Conservation (phyloP, 2,329 filamentous ascomycete species). For the Trichoderma sp. region DNA sequence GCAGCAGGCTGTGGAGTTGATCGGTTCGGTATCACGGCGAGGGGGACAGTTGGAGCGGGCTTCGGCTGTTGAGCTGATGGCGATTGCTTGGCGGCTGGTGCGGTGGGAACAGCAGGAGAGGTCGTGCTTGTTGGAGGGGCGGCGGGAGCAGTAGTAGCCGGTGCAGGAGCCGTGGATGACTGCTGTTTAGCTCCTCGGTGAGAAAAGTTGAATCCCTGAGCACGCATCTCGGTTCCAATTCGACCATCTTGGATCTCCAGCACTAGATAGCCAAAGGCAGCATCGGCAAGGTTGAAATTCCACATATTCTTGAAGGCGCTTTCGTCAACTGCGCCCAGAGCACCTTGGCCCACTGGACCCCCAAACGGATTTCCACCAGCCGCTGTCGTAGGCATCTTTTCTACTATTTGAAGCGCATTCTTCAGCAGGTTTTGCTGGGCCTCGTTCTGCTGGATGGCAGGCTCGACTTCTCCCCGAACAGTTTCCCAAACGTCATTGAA, state of each 20-base stretch:
- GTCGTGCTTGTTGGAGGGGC: neutral
- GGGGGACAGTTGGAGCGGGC: constrained; percentile 38
- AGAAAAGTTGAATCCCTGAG: constrained; percentile 98
- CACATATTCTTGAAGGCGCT: constrained; percentile 99
- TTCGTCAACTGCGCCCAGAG: constrained; percentile 89
- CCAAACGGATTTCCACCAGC: constrained; percentile 97
- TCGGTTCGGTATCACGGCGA: constrained; percentile 38
- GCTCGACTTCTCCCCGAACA: constrained; percentile 91
- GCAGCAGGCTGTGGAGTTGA: constrained; percentile 50
- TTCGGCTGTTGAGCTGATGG: constrained; percentile 42
- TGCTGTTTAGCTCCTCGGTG: constrained; percentile 84
- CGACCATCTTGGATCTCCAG: constrained; percentile 92
- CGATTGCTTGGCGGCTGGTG: constrained; percentile 36
- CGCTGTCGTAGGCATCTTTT: constrained; percentile 94
- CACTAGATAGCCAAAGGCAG: constrained; percentile 93
- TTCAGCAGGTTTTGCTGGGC: constrained; percentile 89
- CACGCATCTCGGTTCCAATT: constrained; percentile 97
- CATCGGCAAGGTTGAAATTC: constrained; percentile 98
- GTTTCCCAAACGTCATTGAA: constrained; percentile 99
- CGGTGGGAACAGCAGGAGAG: constrained; percentile 32
- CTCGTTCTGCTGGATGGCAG: constrained; percentile 89
- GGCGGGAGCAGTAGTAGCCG: neutral
- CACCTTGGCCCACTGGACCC: constrained; percentile 69
- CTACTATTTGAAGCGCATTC: constrained; percentile 88
- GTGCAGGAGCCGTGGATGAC: constrained; percentile 34